Evolutionary conservation across 2,329 filamentous ascomycete species (phyloP).

Genomic region (Fusarium coffeatum): DNA sequence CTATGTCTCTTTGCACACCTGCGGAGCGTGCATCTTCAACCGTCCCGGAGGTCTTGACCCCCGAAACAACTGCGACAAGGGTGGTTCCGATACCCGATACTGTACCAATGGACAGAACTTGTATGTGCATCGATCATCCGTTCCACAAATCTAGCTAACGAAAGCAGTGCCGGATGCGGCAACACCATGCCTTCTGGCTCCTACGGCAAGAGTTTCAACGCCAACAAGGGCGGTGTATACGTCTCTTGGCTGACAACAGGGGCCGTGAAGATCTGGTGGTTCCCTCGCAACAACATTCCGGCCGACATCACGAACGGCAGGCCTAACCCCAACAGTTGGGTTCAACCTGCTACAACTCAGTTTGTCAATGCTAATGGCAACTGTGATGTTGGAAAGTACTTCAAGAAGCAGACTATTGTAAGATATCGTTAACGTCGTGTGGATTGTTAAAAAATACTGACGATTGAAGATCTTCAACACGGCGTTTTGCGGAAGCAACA

Average conservation of each 20-base stretch:
- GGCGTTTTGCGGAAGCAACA: constrained; percentile 17
- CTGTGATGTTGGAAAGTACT: constrained; percentile 28
- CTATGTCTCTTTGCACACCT: constrained; percentile 19
- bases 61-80: constrained; percentile 14
- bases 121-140: not conserved
- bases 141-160: not conserved
- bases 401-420: constrained; percentile 28
- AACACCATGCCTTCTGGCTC: constrained; percentile 23
- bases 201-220: constrained; percentile 23
- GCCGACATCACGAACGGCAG: constrained; percentile 13
- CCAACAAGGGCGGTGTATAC: constrained; percentile 13
- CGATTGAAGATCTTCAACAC: constrained; percentile 30
- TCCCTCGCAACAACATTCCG: constrained; percentile 15
- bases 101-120: constrained; percentile 4
- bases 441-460: no score
- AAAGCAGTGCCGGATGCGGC: not conserved
- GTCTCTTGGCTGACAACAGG: constrained; percentile 19
- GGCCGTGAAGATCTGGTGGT: constrained; percentile 27
- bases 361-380: constrained; percentile 25
- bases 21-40: constrained; percentile 14
- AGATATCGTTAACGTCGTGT: no score
- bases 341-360: constrained; percentile 13
- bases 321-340: constrained; percentile 20
- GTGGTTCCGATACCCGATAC: not conserved
- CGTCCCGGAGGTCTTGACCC: constrained; percentile 9